phyloP scores from a whole-genome alignment of 2,329 filamentous ascomycete species.

The Penicillium sp. region DNA sequence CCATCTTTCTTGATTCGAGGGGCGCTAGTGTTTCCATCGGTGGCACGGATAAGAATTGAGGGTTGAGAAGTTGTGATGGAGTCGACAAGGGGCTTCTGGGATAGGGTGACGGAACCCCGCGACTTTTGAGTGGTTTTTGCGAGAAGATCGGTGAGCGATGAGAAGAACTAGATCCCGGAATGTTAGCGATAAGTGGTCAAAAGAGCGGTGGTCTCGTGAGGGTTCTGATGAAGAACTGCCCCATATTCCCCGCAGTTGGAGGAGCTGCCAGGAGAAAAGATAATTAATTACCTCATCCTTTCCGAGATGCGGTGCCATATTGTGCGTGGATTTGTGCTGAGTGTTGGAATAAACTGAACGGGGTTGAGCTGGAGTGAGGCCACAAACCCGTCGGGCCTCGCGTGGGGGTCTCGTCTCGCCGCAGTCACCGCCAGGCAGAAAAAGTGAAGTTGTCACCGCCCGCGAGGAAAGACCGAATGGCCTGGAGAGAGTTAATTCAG shows the following conservation, averaged over 20 bases:
- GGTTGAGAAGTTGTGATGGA: conserved; percentile 66
- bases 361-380: not conserved
- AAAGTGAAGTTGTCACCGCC: conserved; percentile 1
- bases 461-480: not conserved
- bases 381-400: not conserved
- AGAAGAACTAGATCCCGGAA: conserved; percentile 44
- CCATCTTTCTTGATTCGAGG: conserved; percentile 44
- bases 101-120: conserved; percentile 50
- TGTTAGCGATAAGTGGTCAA: conserved; percentile 21
- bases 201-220: conserved; percentile 12
- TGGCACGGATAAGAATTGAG: conserved; percentile 80
- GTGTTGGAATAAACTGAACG: conserved; percentile 4
- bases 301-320: conserved; percentile 42
- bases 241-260: not conserved
- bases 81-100: conserved; percentile 45
- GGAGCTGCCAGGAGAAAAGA: not conserved
- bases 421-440: not conserved
- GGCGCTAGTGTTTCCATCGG: conserved; percentile 71
- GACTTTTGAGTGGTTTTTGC: conserved; percentile 42
- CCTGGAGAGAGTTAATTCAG: no score
- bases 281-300: conserved; percentile 47
- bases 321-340: not conserved
- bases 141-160: conserved; percentile 45
- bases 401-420: not conserved
- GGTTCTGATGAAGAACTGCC: conserved; percentile 7